Evolutionary conservation across 805 yeast genomes (phyloP), one percentile per base, ranked within the genome.

Genomic region (Yarrowia hollandica): DNA sequence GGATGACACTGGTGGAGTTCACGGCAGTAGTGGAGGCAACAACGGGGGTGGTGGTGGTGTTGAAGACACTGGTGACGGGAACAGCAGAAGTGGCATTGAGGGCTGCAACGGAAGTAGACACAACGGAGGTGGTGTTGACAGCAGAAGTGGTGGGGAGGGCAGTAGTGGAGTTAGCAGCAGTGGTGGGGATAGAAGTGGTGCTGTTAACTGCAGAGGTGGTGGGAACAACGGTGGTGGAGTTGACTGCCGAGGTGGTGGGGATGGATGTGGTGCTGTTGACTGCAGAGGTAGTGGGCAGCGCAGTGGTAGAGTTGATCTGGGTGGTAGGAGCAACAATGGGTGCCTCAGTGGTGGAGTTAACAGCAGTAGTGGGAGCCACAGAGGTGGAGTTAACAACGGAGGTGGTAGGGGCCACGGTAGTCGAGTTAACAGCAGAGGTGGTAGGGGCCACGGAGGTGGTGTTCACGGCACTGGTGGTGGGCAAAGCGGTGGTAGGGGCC

Each of bases 81-180:
- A 41, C 34, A 18, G 48, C 48, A 1, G 48, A 41, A 12, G 48
- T 41, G 22, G 33, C 48, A 33, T 41, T 41, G 33, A 41, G 48
- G 22, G 52, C 52, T 9, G 19, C 35, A 30, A n/a, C 34, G 7
- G 34, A 30, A 12, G 34, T 30, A 15, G 34, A 15, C 2, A n/a
- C 34, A 3, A 30, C 34, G 34, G 34, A 30, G 16, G 34, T 30
- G 16, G 34, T 30, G 34, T 30, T 30, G 28, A 10, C 28, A 30
- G 16, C 34, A 5, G 16, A 3, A 30, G 34, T 14, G 16, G 34
- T 30, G 14, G 34, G 34, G 6, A n/a, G 4, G 4, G 16, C 12
- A 15, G 34, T 14, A 14, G 34, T 30, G 16, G 16, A 12, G 34
- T 30, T 30, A 5, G 14, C 16, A 12, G 34, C 16, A 26, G 30